phyloP scores from a whole-genome alignment of 345 rosid species.

The Eutrema yunnanense region DNA sequence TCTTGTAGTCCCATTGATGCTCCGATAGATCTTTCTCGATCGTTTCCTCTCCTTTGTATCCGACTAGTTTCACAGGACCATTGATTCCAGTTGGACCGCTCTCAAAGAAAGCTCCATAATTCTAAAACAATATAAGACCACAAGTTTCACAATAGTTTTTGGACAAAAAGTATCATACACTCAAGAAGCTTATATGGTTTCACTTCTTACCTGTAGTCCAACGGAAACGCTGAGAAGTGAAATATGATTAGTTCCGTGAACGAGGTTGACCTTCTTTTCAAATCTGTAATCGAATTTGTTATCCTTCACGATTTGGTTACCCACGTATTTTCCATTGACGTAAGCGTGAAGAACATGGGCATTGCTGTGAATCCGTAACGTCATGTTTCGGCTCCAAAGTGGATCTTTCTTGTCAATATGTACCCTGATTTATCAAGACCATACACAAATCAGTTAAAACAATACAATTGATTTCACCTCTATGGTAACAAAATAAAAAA shows the following conservation, averaged over 20 bases:
- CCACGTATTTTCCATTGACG: slow-evolving; percentile 46
- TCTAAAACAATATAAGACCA: slow-evolving; percentile 14
- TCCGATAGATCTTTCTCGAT: slow-evolving; percentile 28
- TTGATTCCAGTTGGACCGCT: slow-evolving; percentile 26
- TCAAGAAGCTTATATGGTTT: not conserved
- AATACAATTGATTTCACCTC: not conserved
- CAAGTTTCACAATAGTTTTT: not conserved
- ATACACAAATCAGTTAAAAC: not conserved
- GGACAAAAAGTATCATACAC: not conserved
- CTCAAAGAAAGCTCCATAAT: slow-evolving; percentile 29
- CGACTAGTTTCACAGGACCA: slow-evolving; percentile 29
- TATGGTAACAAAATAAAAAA: too few species aligned
- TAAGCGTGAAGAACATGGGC: slow-evolving; percentile 58
- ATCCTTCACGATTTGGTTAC: slow-evolving; percentile 24
- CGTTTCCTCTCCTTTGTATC: slow-evolving; percentile 25
- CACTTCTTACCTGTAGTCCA: slow-evolving; percentile 40
- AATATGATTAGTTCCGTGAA: slow-evolving; percentile 28
- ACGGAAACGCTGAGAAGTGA: slow-evolving; percentile 46
- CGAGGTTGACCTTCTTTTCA: slow-evolving; percentile 27
- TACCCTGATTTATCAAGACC: slow-evolving; percentile 14
- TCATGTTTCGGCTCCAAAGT: slow-evolving; percentile 40
- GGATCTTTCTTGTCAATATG: slow-evolving; percentile 38
- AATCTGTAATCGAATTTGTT: slow-evolving; percentile 15
- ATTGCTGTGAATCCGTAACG: slow-evolving; percentile 37
- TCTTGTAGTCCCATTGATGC: slow-evolving; percentile 49